Conservation (phyloP, 495 filamentous ascomycete genomes). For the Penicillium desertorum region DNA sequence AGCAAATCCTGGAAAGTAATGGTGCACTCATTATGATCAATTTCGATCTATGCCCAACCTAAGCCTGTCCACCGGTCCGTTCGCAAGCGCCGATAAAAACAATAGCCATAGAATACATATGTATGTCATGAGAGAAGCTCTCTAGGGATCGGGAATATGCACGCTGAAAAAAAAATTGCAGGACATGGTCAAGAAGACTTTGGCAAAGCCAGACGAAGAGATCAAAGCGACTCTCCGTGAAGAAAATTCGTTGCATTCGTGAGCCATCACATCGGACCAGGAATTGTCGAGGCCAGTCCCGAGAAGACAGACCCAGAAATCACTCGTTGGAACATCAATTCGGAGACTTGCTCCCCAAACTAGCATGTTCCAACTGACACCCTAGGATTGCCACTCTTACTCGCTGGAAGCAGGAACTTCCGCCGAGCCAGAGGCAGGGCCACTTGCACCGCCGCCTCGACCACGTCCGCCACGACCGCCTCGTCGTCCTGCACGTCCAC, state of each 20-base stretch:
- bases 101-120: slow-evolving; percentile 40
- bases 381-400: slow-evolving; percentile 14
- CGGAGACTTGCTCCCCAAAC: neutral
- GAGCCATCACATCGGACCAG: slow-evolving; percentile 43
- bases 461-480: slow-evolving; percentile 37
- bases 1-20: neutral
- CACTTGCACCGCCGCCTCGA: slow-evolving; percentile 36
- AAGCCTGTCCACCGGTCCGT: slow-evolving; percentile 14
- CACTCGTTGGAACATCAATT: neutral
- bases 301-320: slow-evolving; percentile 13
- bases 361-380: neutral
- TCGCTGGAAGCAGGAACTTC: slow-evolving; percentile 16
- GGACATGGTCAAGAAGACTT: slow-evolving; percentile 37
- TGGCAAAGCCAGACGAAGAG: slow-evolving; percentile 21
- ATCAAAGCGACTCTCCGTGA: slow-evolving; percentile 23
- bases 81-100: slow-evolving; percentile 14
- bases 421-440: slow-evolving; percentile 3
- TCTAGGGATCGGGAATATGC: slow-evolving; percentile 40
- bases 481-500: slow-evolving; percentile 42
- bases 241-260: slow-evolving; percentile 51
- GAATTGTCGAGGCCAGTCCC: slow-evolving; percentile 7
- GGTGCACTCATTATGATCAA: slow-evolving; percentile 13
- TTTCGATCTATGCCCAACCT: slow-evolving; percentile 13
- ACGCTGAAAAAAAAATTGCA: slow-evolving; percentile 45
- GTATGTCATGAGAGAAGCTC: slow-evolving; percentile 22